Conservation (phyloP, 2,329 filamentous ascomycete species). For the Nigrospora oryzae region DNA sequence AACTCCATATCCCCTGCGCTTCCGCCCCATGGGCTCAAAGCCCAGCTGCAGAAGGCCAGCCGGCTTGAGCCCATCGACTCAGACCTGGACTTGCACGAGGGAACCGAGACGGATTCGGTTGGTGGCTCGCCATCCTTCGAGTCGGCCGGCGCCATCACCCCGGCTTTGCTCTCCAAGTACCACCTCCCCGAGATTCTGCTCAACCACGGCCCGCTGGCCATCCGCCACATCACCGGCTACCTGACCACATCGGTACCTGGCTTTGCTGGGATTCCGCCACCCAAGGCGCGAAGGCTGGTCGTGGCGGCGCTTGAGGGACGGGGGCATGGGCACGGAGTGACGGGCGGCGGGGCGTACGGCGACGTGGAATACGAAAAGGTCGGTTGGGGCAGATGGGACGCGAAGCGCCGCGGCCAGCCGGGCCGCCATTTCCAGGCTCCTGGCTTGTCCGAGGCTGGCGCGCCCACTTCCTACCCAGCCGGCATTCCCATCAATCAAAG, state of each 20-base stretch:
- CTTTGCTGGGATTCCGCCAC: conserved; percentile 79
- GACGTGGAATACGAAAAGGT: conserved; percentile 89
- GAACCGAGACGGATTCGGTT: conserved; percentile 35
- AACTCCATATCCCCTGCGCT: conserved; percentile 90
- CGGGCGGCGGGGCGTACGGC: conserved; percentile 54
- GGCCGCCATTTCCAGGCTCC: conserved; percentile 31
- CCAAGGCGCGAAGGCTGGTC: conserved; percentile 83
- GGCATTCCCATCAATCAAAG: conserved; percentile 50
- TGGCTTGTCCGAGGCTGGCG: conserved; percentile 30
- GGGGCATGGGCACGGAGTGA: conserved; percentile 36
- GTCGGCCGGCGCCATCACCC: conserved; percentile 74
- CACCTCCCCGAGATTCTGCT: conserved; percentile 87
- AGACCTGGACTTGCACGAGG: conserved; percentile 77
- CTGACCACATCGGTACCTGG: conserved; percentile 89
- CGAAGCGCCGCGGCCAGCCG: conserved; percentile 61
- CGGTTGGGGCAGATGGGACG: conserved; percentile 95
- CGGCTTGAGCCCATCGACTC: conserved; percentile 64
- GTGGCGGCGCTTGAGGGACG: conserved; percentile 87
- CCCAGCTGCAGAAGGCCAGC: conserved; percentile 48
- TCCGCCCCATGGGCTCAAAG: conserved; percentile 70
- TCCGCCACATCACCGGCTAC: conserved; percentile 92
- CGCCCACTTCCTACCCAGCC: conserved; percentile 31
- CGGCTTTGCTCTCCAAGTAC: conserved; percentile 76
- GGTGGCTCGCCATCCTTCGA: conserved; percentile 48
- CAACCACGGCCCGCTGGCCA: conserved; percentile 81